Evolutionary conservation across 257 asterid genomes (phyloP), one percentile per base, ranked within the genome.

Genomic region (Nicotiana paniculata): DNA sequence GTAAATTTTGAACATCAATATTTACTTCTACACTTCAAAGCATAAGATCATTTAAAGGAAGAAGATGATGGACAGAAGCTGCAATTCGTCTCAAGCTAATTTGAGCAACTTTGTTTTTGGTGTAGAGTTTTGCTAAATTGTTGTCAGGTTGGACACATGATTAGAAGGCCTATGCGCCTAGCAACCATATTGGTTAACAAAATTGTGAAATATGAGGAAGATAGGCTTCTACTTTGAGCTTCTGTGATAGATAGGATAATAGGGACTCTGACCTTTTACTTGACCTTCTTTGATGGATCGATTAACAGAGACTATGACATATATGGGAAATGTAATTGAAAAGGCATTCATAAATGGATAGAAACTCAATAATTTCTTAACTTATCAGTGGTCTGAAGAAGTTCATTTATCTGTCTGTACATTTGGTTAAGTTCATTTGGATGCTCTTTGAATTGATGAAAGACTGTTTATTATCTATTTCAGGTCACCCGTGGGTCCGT

Each of bases 401-500:
- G 43, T 74, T 16, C 79, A 48, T 74, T 74, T 48, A 61, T 72
- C 61, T 48, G 61, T 46, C 61, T 72, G 28, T 72, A 24, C 6
- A 72, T 72, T 15, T 46, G 79, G 37, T 46, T 46, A 24, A 46
- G 79, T 72, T 72, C 61, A 72, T 46, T 46, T 3, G 39, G 15
- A 46, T 72, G 59, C 24, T 6, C 4, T 72, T 26, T 72, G 39
- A 46, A 32, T 46, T 72, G 79, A 70, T 43, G 79, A 21, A 24
- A 21, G 13, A 72, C 61, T 24, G 59, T 46, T 46, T 24, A 46
- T 62, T 69, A 64, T 32, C 62, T 10, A 77, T 59, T 83, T 68
- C 79, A 88, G 89, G 86, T 80, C 91, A 88, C 51, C 91, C 89
- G 7, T 88, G 91, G 91, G 88, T 88, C 76, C 82, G 84, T 33